phyloP scores from a whole-genome alignment of 2,329 filamentous ascomycete genomes.

The Cadophora sp. region DNA sequence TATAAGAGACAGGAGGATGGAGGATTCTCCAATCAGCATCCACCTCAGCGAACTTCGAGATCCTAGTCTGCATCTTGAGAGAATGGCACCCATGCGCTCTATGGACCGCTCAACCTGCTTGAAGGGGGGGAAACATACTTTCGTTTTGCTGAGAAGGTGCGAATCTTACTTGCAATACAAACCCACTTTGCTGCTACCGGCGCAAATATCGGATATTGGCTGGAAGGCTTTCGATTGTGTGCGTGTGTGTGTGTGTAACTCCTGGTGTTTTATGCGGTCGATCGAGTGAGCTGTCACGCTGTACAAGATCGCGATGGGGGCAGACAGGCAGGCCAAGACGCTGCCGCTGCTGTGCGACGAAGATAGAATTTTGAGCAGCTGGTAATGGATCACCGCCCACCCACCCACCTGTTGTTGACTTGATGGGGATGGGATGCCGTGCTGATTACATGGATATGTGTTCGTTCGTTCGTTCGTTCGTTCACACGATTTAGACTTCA shows the following conservation, averaged over 20 bases:
- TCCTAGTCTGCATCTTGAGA: neutral
- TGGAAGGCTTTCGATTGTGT: neutral
- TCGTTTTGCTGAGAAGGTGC: neutral
- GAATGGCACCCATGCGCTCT: neutral
- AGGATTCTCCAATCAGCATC: neutral
- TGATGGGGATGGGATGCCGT: too few relatives aligned
- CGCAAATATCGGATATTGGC: neutral
- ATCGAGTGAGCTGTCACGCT: conserved; percentile 22
- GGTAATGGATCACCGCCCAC: neutral
- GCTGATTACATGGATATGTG: too few relatives aligned
- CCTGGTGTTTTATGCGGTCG: conserved; percentile 7
- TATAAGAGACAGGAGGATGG: neutral
- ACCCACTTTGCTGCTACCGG: neutral
- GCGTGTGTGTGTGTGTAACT: neutral
- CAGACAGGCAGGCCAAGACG: too few relatives aligned
- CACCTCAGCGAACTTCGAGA: neutral
- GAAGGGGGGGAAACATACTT: neutral
- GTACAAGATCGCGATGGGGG: conserved; percentile 23
- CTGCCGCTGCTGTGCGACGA: conserved; percentile 18
- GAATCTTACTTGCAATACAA: neutral
- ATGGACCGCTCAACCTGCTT: neutral
- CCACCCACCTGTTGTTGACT: neutral
- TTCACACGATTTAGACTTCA: neutral
- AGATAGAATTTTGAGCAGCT: neutral
- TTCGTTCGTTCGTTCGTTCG: neutral